A percentile compares a stretch with the other conserved stretches of the same genome.
These are phyloP conservation scores for Albugo laibachii DNA, from an alignment of 352 stramenopile genomes.

Conservation along the genomic window DNA sequence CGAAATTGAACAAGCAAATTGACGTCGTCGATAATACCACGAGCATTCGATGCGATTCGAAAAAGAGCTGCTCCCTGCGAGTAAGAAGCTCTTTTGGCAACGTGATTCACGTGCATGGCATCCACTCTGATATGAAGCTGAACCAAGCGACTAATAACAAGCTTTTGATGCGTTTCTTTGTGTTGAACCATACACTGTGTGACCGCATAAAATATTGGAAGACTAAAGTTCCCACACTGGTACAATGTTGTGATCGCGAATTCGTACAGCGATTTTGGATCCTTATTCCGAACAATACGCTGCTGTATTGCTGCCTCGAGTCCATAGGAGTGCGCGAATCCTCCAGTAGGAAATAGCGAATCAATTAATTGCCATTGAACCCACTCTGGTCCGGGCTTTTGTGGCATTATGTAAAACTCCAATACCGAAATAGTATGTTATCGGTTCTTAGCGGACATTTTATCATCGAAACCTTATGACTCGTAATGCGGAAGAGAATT, in stretches of 20 bases:
- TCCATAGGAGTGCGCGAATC: conserved; percentile 63
- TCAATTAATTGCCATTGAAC: conserved; percentile 64
- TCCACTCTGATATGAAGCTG: conserved; percentile 24
- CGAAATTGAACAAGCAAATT: conserved; percentile 20
- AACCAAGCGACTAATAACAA: conserved; percentile 19
- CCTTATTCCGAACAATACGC: conserved; percentile 18
- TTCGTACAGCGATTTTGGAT: conserved; percentile 15
- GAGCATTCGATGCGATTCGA: conserved; percentile 16
- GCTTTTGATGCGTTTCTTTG: conserved; percentile 11
- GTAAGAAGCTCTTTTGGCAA: conserved; percentile 53
- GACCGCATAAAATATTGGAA: conserved; percentile 32
- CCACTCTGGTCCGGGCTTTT: conserved; percentile 9
- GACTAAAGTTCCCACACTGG: conserved; percentile 48
- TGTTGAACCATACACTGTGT: background rate
- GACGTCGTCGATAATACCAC: conserved; percentile 9
- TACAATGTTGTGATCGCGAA: conserved; percentile 45
- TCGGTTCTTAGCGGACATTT: too few relatives aligned
- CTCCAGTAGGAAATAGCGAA: conserved; percentile 62
- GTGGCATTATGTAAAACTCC: background rate
- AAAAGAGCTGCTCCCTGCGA: conserved; percentile 48
- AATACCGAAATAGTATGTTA: background rate
- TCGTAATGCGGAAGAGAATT: too few relatives aligned
- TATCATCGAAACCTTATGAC: too few relatives aligned
- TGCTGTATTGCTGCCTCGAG: conserved; percentile 63
- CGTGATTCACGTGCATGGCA: conserved; percentile 48